phyloP scores from a whole-genome alignment of 2,329 filamentous ascomycete species.

The Cladophialophora yegresii region DNA sequence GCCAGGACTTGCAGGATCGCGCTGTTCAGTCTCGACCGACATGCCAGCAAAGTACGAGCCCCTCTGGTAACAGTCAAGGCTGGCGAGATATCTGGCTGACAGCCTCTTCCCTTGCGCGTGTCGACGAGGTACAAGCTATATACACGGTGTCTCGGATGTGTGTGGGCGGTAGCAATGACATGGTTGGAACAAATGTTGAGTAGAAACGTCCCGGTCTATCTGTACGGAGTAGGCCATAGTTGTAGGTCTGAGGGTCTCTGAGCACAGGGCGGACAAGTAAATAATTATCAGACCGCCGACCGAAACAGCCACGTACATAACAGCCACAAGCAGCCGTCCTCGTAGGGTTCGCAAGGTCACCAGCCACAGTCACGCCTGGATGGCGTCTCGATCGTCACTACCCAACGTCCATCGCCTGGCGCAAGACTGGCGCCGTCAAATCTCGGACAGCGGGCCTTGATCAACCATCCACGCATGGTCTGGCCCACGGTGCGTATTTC shows the following conservation, averaged over 20 bases:
- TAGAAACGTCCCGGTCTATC: not conserved
- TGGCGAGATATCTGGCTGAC: not conserved
- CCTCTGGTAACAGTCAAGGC: too few species aligned
- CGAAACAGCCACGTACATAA: not conserved
- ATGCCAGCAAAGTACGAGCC: not conserved
- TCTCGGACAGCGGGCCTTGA: slow-evolving; percentile 21
- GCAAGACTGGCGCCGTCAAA: slow-evolving; percentile 14
- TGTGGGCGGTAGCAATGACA: not conserved
- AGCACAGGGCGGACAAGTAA: too few species aligned
- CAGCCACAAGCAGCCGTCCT: slow-evolving; percentile 4
- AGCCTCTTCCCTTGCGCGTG: not conserved
- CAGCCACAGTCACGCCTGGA: slow-evolving; percentile 8
- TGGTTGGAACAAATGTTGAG: not conserved
- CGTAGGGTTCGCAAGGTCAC: not conserved
- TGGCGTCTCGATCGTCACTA: not conserved
- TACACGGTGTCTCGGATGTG: not conserved
- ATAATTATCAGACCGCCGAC: not conserved
- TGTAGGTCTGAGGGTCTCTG: not conserved
- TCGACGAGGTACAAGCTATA: not conserved
- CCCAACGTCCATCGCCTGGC: slow-evolving; percentile 5
- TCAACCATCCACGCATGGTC: slow-evolving; percentile 18
- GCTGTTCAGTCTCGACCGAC: not conserved
- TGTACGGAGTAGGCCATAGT: not conserved
- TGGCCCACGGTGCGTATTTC: not conserved
- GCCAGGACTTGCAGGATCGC: not conserved